A percentile compares a stretch with the other conserved stretches of the same genome.
Conservation (phyloP, 108 stramenopile genomes). For the Licmophora abbreviata region DNA sequence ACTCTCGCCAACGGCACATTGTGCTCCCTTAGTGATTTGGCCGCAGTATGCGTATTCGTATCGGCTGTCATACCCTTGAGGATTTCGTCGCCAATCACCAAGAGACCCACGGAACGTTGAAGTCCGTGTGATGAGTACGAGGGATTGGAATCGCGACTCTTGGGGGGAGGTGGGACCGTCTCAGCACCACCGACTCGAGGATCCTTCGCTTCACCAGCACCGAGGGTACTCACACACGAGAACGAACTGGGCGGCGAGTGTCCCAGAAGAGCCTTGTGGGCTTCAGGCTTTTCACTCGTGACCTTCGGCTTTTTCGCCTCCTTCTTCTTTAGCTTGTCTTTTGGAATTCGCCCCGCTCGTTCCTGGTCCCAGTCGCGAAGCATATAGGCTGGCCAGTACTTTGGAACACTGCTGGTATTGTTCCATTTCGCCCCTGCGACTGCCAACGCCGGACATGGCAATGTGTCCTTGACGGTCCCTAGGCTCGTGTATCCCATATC, state of each 20-base stretch:
- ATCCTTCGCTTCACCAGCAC: background rate
- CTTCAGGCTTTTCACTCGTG: background rate
- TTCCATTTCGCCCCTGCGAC: slow-evolving; percentile 8
- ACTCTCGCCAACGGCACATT: slow-evolving; percentile 72
- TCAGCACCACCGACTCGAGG: background rate
- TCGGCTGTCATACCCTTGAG: slow-evolving; percentile 87
- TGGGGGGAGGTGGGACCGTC: background rate
- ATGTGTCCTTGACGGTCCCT: slow-evolving; percentile 85
- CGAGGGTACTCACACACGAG: background rate
- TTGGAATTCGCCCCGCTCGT: slow-evolving; percentile 65
- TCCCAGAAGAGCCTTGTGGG: slow-evolving; percentile 3
- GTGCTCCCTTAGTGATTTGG: slow-evolving; percentile 65
- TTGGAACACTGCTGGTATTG: slow-evolving; percentile 13
- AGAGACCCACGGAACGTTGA: slow-evolving; percentile 48
- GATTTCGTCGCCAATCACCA: slow-evolving; percentile 94
- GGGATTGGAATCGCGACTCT: background rate
- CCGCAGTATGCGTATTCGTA: slow-evolving; percentile 81
- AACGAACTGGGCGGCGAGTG: background rate
- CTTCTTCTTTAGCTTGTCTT: slow-evolving; percentile 10
- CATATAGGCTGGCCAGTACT: slow-evolving; percentile 86
- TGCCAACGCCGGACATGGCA: slow-evolving; percentile 86
- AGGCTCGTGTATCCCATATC: slow-evolving; percentile 95
- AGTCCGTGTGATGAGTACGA: slow-evolving; percentile 10
- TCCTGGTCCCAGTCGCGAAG: slow-evolving; percentile 73
- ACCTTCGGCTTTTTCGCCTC: background rate